Evolutionary conservation across 495 filamentous ascomycete genomes (phyloP).

Genomic region (Thermochaetoides thermophila): DNA sequence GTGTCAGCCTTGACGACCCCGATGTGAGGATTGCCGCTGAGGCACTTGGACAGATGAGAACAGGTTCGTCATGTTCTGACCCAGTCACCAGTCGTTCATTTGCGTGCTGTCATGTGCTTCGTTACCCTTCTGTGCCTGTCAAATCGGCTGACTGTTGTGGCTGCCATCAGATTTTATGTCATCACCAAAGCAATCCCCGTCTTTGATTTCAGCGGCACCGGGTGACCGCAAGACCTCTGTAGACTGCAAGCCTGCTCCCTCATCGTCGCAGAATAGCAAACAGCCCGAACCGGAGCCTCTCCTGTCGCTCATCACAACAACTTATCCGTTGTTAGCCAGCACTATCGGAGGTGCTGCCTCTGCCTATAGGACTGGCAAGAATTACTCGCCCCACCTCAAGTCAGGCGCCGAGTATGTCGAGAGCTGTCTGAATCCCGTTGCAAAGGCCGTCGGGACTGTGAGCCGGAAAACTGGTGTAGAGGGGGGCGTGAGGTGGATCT

Average conservation of each 20-base stretch:
- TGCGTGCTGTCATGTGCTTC: too few species aligned
- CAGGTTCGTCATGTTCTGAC: conserved; percentile 42
- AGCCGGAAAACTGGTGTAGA: conserved; percentile 74
- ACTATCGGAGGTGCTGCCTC: conserved; percentile 69
- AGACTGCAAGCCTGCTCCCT: conserved; percentile 11
- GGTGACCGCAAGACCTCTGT: background rate
- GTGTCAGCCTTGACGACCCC: conserved; percentile 67
- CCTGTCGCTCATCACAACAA: conserved; percentile 62
- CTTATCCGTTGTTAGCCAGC: conserved; percentile 62
- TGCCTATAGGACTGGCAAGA: conserved; percentile 70
- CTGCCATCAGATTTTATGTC: conserved; percentile 34
- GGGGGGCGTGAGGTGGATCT: conserved; percentile 62
- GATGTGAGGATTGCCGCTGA: conserved; percentile 71
- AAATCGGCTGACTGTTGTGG: conserved; percentile 7
- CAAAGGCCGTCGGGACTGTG: conserved; percentile 66
- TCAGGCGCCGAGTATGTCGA: conserved; percentile 76
- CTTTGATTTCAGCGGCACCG: conserved; percentile 8
- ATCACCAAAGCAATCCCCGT: conserved; percentile 31
- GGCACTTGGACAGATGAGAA: conserved; percentile 68
- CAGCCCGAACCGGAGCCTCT: conserved; percentile 49
- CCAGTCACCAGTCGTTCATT: too few species aligned
- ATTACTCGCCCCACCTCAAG: conserved; percentile 73
- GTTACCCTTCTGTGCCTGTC: too few species aligned
- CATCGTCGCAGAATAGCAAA: conserved; percentile 13
- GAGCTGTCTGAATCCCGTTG: conserved; percentile 66